Base-by-base conservation (phyloP, 2,329 filamentous ascomycete species). In the Fusarium sp. region DNA sequence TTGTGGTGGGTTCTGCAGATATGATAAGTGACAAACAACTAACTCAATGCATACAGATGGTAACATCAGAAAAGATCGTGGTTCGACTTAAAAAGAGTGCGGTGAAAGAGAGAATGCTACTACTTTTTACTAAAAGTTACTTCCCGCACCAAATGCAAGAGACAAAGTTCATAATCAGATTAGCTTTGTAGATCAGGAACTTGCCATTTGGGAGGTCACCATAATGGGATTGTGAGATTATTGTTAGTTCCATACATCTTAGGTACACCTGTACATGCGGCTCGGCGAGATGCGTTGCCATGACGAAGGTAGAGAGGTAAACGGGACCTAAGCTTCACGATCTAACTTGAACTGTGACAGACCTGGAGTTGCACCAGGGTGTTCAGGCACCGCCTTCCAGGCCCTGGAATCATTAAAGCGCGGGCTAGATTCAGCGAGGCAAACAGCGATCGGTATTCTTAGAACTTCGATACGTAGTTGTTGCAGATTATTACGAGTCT, bases 221-320 rank as follows among this genome's bases (percentile, higher is more conserved):
- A 61, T 47, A 25, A 65, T 64, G 23, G 30, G 30, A 35, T 25
- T 43, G 62, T 66, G 32, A 30, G 30, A 43, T 32, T 35, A 35
- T 46, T 64, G 40, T 56, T 57, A 64, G 40, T 47, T 30, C 40
- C 40, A 11, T 30, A 52, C 23, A 32, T 32, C 43, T 52, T 52
- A 12, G 16, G 32, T 44, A 49, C 46, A 30, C 15, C 47, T 46
- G 53, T 65, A 68, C 44, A 53, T 66, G 72, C 60, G 61, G 69
- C 54, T 73, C 60, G 47, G 60, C 59, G 60, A 57, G 64, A 62
- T 70, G 58, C 67, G 75, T 77, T 77, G 75, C 75, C 69, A 72
- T 76, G 75, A 77, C 73, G 59, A 77, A 76, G 33, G 50, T n/a
- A 63, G 59, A 64, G 56, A 37, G 63, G 63, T 47, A 60, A 62